Evolutionary conservation across 176 grass and related monocot genomes (phyloP).

Genomic region (Rhynchospora pubera): DNA sequence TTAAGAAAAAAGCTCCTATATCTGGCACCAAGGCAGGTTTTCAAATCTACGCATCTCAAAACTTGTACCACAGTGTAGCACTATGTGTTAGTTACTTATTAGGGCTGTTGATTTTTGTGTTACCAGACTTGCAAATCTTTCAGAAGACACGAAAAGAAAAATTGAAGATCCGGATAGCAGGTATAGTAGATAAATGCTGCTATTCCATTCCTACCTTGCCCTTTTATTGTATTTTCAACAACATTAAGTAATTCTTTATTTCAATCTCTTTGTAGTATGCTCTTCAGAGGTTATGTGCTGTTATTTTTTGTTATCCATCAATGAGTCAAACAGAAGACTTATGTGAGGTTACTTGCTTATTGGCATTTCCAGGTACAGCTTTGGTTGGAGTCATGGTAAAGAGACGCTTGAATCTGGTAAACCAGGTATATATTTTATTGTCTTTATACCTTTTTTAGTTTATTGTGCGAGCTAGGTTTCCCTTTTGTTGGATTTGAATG

Average conservation of each 20-base stretch:
- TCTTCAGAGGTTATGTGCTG: background rate
- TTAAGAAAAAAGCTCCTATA: constrained; percentile 59
- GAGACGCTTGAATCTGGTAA: constrained; percentile 83
- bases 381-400: constrained; percentile 98
- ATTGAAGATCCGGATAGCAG: constrained; percentile 89
- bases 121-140: constrained; percentile 52
- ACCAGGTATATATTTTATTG: constrained; percentile 40
- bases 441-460: background rate
- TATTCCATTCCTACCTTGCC: background rate
- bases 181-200: constrained; percentile 12
- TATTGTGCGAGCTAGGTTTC: background rate
- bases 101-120: background rate
- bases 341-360: background rate
- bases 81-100: background rate
- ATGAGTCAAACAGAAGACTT: background rate
- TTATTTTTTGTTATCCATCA: background rate
- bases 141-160: constrained; percentile 45
- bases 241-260: background rate
- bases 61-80: background rate
- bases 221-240: background rate
- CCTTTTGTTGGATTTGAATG: background rate
- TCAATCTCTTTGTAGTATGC: background rate
- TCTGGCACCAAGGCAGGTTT: constrained; percentile 55
- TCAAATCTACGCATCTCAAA: background rate
- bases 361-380: constrained; percentile 52